Evolutionary conservation across 2,329 filamentous ascomycete species (phyloP).

Genomic region (Rutstroemia sp.): DNA sequence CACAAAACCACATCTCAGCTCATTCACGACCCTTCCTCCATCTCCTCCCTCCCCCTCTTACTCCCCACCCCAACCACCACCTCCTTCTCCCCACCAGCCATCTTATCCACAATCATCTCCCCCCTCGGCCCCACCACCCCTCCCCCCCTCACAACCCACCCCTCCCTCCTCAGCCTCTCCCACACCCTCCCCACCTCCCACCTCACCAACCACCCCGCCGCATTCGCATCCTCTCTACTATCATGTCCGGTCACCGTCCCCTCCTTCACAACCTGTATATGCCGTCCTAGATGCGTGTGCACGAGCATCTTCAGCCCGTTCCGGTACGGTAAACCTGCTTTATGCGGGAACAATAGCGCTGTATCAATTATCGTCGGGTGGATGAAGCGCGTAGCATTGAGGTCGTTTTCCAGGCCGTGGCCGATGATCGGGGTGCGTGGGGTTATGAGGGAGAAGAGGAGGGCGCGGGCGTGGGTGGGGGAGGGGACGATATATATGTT

Average conservation of each 20-base stretch:
- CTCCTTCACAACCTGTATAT: slow-evolving; percentile 64
- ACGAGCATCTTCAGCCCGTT: slow-evolving; percentile 71
- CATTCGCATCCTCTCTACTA: slow-evolving; percentile 82
- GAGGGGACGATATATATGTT: slow-evolving; percentile 67
- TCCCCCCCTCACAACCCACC: slow-evolving; percentile 56
- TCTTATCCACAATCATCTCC: neutral
- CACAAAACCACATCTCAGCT: no score
- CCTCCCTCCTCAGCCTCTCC: slow-evolving; percentile 55
- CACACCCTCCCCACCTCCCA: slow-evolving; percentile 64
- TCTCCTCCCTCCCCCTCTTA: neutral
- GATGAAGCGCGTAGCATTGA: slow-evolving; percentile 75
- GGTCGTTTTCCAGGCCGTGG: slow-evolving; percentile 91
- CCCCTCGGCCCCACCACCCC: slow-evolving; percentile 25
- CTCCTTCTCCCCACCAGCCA: no score
- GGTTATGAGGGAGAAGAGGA: slow-evolving; percentile 69
- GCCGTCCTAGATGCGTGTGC: slow-evolving; percentile 58
- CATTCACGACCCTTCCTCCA: neutral
- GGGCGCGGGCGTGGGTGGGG: slow-evolving; percentile 63
- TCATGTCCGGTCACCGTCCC: slow-evolving; percentile 61
- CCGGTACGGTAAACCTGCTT: slow-evolving; percentile 66
- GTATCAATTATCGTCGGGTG: slow-evolving; percentile 85
- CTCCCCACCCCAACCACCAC: neutral
- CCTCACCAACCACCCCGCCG: slow-evolving; percentile 79
- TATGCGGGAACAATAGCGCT: slow-evolving; percentile 74
- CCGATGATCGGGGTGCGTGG: slow-evolving; percentile 80